Conservation (phyloP, 306 rosid genomes). For the Ormosia semicastrata region DNA sequence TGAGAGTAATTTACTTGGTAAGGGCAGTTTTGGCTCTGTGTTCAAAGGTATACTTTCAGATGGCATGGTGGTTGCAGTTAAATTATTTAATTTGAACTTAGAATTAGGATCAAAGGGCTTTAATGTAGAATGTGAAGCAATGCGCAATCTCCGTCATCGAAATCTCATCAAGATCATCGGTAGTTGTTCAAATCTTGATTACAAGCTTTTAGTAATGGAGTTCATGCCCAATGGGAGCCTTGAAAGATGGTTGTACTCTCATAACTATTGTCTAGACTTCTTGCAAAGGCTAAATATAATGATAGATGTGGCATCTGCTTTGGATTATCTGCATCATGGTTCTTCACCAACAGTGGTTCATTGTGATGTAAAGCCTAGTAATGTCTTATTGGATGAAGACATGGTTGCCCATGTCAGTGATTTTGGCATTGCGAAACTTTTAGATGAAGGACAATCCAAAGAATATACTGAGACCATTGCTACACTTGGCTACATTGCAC, state of each 20-base stretch:
- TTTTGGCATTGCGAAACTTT: constrained; percentile 26
- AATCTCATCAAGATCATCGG: constrained; percentile 23
- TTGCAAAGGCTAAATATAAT: constrained; percentile 33
- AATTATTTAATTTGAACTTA: constrained; percentile 12
- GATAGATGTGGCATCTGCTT: constrained; percentile 37
- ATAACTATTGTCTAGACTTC: constrained; percentile 23
- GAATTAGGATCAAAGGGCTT: constrained; percentile 24
- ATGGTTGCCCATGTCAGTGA: constrained; percentile 27
- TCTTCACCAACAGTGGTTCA: constrained; percentile 10
- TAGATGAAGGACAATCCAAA: constrained; percentile 5
- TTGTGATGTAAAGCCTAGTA: constrained; percentile 25
- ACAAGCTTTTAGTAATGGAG: constrained; percentile 24
- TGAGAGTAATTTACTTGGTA: constrained; percentile 19
- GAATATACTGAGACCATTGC: constrained; percentile 15
- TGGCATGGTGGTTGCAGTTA: constrained; percentile 16
- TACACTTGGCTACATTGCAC: constrained; percentile 25
- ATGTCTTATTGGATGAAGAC: constrained; percentile 15
- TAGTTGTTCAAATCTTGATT: constrained; percentile 22
- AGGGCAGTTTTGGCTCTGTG: constrained; percentile 19
- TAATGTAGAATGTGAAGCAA: constrained; percentile 26
- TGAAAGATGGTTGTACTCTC: constrained; percentile 24
- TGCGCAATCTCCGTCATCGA: constrained; percentile 28
- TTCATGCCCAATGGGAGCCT: constrained; percentile 33
- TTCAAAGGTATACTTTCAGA: constrained; percentile 10
- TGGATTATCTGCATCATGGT: constrained; percentile 32